Conservation (phyloP, 805 yeast species). For the Pichia scutulata region DNA sequence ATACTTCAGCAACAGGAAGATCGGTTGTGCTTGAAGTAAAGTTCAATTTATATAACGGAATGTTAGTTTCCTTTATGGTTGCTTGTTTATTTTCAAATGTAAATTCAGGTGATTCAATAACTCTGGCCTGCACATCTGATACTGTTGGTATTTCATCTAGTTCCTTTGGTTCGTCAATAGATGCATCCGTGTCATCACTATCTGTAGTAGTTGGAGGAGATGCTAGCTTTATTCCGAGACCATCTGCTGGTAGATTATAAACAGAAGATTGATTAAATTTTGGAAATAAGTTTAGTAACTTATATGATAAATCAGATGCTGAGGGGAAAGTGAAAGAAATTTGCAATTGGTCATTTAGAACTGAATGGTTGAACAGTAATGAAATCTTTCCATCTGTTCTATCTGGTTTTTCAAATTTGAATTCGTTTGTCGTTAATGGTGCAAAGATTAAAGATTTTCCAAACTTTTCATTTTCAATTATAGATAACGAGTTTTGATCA, state of each 20-base stretch:
- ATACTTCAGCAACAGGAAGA: not conserved
- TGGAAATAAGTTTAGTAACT: conserved; percentile 11
- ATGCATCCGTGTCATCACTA: not conserved
- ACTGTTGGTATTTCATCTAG: not conserved
- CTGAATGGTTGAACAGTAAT: conserved; percentile 14
- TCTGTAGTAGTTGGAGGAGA: not conserved
- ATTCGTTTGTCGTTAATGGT: conserved; percentile 25
- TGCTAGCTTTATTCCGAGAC: conserved; percentile 7
- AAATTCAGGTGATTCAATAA: not conserved
- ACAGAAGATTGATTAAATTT: not conserved
- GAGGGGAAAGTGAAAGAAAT: conserved; percentile 9
- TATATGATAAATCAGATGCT: not conserved
- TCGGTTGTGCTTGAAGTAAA: not conserved
- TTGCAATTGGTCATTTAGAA: conserved; percentile 6
- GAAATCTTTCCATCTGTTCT: conserved; percentile 1
- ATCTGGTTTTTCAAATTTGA: conserved; percentile 17
- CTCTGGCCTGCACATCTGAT: not conserved
- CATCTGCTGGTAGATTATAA: not conserved
- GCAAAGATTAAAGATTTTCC: conserved; percentile 29
- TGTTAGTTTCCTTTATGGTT: not conserved
- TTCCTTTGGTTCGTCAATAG: not conserved
- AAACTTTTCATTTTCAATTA: conserved; percentile 22
- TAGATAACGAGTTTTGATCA: conserved; percentile 7
- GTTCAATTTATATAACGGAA: not conserved
- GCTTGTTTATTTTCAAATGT: not conserved